Evolutionary conservation across 805 yeast species (phyloP), one percentile per base, ranked within the genome.

Genomic region (Teunomyces lycoperdinae): DNA sequence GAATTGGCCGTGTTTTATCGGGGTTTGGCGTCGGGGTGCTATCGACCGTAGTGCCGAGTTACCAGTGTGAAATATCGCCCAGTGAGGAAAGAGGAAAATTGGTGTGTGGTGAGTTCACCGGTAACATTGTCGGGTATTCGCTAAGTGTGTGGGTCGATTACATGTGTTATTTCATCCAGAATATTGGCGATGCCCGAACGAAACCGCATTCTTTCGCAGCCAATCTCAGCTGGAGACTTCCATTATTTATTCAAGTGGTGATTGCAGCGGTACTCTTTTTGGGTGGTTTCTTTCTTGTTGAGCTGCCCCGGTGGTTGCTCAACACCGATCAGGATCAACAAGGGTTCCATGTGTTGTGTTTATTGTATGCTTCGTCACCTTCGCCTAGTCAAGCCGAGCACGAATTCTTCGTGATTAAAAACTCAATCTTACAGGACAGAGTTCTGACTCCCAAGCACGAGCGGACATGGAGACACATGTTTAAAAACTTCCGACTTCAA

Each of bases 11-110:
- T 56, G 79, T 87, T 28, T 76, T 89, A 41, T 77, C 88, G 34
- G 96, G 97, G 13, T 55, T 89, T n/a, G 96, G 96, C 1, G 91
- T 89, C 24, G 97, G 97, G 3, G 70, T 89, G 46, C 70, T 89
- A 41, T 83, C 91, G 24, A 84, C 95, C 6, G 85, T 89, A 52
- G 91, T 89, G 9, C 96, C 96, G 1, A 83, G 88, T 43, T 89
- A 88, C 66, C 96, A 89, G 63, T 83, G 91, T 43, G 97, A 89
- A 61, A 87, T 90, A 43, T 81, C 91, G 5, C 96, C 96, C 1
- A 85, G 90, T 20, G 87, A 87, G 59, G 87, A 87, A 55, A 77
- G 96, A 60, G 96, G 96, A 2, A 79, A 81, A 58, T 72, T 89
- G 46, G 96, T 92, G 3, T 87, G 96, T 61, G 85, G 89, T 32